Evolutionary conservation across 306 rosid genomes (phyloP).

Genomic region (Corylus heterophylla): DNA sequence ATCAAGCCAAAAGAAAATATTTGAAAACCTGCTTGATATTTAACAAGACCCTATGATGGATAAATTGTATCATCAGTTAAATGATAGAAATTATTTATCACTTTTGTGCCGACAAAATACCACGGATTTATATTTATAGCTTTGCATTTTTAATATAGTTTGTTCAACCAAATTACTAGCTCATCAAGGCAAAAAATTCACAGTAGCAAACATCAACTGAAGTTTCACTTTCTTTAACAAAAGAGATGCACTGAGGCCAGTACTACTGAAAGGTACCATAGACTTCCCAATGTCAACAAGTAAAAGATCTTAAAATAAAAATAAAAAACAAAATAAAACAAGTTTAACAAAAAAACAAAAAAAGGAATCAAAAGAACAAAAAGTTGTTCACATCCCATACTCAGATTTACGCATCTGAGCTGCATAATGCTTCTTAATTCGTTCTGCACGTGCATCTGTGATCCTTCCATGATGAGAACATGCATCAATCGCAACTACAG

Average conservation of each 20-base stretch:
- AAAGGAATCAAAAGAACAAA: not conserved
- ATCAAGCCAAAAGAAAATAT: too few species aligned
- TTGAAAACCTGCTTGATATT: not conserved
- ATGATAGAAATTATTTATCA: not conserved
- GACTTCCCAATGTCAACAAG: conserved; percentile 7
- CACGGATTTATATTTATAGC: not conserved
- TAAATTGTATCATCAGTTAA: not conserved
- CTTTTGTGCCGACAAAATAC: not conserved
- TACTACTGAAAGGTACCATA: conserved; percentile 14
- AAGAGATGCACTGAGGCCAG: not conserved
- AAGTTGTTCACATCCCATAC: conserved; percentile 31
- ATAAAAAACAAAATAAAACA: conserved; percentile 5
- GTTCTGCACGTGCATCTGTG: conserved; percentile 70
- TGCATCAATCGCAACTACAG: conserved; percentile 88
- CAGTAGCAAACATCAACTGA: not conserved
- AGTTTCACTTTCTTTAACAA: not conserved
- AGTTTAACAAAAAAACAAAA: not conserved
- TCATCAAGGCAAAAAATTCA: not conserved
- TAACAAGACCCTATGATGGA: not conserved
- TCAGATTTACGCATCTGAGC: conserved; percentile 72
- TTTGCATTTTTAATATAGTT: not conserved
- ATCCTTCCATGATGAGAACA: conserved; percentile 88
- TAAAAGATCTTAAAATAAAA: not conserved
- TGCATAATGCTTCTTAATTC: conserved; percentile 68
- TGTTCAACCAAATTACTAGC: not conserved